Evolutionary conservation across 2,329 filamentous ascomycete species (phyloP), one percentile per base, ranked within the genome.

Genomic region (Colletotrichum sojae): DNA sequence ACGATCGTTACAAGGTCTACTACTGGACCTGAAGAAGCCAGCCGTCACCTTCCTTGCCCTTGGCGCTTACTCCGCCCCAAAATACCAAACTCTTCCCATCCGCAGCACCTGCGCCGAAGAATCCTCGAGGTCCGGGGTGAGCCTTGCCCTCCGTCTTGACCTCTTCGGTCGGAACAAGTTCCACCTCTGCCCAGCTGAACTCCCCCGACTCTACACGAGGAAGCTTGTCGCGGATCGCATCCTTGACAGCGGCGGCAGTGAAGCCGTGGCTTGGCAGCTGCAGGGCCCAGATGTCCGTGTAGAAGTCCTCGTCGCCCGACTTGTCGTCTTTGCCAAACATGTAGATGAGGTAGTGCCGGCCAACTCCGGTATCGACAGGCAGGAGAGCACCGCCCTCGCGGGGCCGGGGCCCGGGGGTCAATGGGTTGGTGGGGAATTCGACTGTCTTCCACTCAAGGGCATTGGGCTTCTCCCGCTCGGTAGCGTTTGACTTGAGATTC

Each of bases 281-380:
- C 65, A 88, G 80, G 1, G 84, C 80, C 85, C 85, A 88, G 4
- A 88, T 79, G 68, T 88, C 86, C 51, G 78, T 79, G 54, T 77
- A 76, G 9, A 73, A 71, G 6, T 70, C 74, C 8, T 74, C 66
- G 9, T 72, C 74, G 16, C 66, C 62, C 0, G 57, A 56, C 5
- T 52, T 66, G 46, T 80, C 78, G n/a, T 69, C 43, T 20, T 61
- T 40, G 6, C 86, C 86, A 15, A 86, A 83, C 63, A 88, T 76
- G 48, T 85, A 83, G 2, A 88, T 75, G 1, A 89, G 79, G 72
- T 87, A 88, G 48, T 84, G 78, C 10, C 86, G 80, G 5, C 86
- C 86, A 69, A 85, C 83, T 10, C 86, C 86, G 0, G 85, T 87
- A 0, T 81, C 83, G 9, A 88, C 75, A 10, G 82, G 80, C 2